These are phyloP conservation scores for Hypoxylon cercidicola DNA, from an alignment of 495 filamentous ascomycete genomes.

Conservation along the genomic window DNA sequence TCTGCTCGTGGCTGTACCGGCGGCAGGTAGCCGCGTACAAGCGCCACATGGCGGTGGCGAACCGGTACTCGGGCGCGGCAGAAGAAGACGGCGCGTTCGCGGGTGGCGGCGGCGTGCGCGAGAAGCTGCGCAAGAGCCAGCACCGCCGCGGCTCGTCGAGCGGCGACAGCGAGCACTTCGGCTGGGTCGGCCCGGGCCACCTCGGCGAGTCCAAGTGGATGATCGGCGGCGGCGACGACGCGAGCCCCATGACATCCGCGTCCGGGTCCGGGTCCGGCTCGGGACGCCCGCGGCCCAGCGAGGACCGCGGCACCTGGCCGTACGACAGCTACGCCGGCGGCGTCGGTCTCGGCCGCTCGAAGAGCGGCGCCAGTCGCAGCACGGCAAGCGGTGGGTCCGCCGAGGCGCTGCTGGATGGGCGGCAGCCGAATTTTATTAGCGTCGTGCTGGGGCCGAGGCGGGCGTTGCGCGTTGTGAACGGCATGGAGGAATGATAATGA, in stretches of 20 bases:
- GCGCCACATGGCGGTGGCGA: slow-evolving; percentile 68
- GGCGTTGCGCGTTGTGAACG: slow-evolving; percentile 78
- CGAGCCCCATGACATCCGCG: slow-evolving; percentile 40
- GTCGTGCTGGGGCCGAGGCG: slow-evolving; percentile 77
- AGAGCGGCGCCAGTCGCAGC: slow-evolving; percentile 50
- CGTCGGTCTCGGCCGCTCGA: slow-evolving; percentile 34
- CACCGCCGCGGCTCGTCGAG: slow-evolving; percentile 36
- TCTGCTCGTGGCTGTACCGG: slow-evolving; percentile 76
- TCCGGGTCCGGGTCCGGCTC: slow-evolving; percentile 24
- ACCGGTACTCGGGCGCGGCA: slow-evolving; percentile 47
- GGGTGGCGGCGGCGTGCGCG: slow-evolving; percentile 27
- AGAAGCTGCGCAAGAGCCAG: slow-evolving; percentile 45
- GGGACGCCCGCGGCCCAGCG: slow-evolving; percentile 30
- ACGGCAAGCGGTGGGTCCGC: slow-evolving; percentile 50
- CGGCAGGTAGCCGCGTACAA: slow-evolving; percentile 70
- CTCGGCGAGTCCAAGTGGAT: slow-evolving; percentile 49
- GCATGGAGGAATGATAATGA: slow-evolving; percentile 45
- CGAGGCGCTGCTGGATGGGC: slow-evolving; percentile 68
- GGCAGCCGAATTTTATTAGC: slow-evolving; percentile 78
- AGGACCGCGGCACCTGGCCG: slow-evolving; percentile 30
- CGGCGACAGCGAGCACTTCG: slow-evolving; percentile 45
- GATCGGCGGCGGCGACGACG: slow-evolving; percentile 35
- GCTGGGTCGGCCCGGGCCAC: slow-evolving; percentile 45
- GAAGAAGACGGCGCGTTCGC: slow-evolving; percentile 9
- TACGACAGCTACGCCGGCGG: slow-evolving; percentile 18